Evolutionary conservation across 148 eudicot genomes (phyloP).

Genomic region (Simmondsia chinensis): DNA sequence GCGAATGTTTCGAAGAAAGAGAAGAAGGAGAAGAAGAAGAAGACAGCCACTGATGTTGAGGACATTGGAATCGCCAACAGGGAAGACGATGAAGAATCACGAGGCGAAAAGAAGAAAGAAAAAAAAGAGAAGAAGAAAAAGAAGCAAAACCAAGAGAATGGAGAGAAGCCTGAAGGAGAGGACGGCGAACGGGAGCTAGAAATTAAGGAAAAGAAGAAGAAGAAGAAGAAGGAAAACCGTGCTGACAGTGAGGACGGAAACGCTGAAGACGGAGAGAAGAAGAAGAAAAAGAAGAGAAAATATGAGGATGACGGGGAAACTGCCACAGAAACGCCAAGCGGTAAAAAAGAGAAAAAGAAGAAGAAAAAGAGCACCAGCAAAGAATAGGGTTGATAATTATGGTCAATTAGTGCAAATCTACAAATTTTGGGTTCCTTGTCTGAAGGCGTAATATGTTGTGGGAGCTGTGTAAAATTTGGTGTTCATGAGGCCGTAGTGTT

Average conservation of each 20-base stretch:
- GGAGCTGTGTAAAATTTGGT: constrained; percentile 15
- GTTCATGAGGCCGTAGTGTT: not conserved
- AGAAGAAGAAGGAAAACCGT: constrained; percentile 51
- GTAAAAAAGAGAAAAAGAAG: constrained; percentile 64
- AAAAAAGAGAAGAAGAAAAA: constrained; percentile 23
- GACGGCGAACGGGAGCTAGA: constrained; percentile 10
- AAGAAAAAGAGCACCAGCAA: constrained; percentile 59
- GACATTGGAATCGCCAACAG: constrained; percentile 2
- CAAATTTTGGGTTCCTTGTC: constrained; percentile 28
- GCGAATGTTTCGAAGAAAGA: constrained; percentile 10
- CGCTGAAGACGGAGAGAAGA: constrained; percentile 27
- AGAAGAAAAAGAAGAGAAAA: constrained; percentile 73
- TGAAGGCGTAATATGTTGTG: constrained; percentile 1
- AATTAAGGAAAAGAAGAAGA: constrained; percentile 15
- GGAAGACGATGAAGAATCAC: constrained; percentile 11
- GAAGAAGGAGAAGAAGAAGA: constrained; percentile 19
- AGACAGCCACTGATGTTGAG: constrained; percentile 19
- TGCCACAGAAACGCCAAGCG: constrained; percentile 36
- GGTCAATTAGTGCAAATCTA: constrained; percentile 4
- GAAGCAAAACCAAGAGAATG: constrained; percentile 17
- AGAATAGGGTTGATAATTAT: constrained; percentile 24
- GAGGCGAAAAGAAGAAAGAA: constrained; percentile 9
- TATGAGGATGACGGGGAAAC: constrained; percentile 51
- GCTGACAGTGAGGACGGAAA: constrained; percentile 19
- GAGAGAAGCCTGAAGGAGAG: constrained; percentile 1